A percentile compares a stretch with the other conserved stretches of the same genome.
These are phyloP conservation scores for Penicillium janthinellum DNA, from an alignment of 2,329 filamentous ascomycete genomes.

Conservation along the genomic window DNA sequence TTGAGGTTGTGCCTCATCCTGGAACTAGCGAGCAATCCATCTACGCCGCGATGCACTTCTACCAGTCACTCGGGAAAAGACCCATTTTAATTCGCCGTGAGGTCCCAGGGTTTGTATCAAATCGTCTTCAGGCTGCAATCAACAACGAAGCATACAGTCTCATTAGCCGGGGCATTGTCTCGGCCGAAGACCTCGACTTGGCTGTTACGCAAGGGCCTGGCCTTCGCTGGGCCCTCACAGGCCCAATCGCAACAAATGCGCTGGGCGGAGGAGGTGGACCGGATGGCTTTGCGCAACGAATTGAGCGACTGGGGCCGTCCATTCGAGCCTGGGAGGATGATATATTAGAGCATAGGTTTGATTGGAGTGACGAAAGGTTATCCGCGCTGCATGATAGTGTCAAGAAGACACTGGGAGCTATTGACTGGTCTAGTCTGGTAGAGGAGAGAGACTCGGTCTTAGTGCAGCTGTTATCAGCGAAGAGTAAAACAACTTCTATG, in stretches of 20 bases:
- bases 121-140: neutral
- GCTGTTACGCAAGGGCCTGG: constrained; percentile 20
- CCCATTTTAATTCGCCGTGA: neutral
- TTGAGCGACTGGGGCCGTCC: too few species aligned
- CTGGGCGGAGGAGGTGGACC: constrained; percentile 15
- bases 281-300: too few species aligned
- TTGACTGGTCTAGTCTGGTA: too few species aligned
- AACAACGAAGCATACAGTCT: neutral
- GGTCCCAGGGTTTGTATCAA: neutral
- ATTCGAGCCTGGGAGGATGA: too few species aligned
- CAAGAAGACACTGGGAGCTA: too few species aligned
- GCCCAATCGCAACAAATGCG: constrained; percentile 20
- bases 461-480: too few species aligned
- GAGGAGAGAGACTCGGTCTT: too few species aligned
- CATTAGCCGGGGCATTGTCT: neutral
- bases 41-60: neutral
- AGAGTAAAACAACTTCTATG: too few species aligned
- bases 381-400: too few species aligned
- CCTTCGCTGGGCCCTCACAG: constrained; percentile 20
- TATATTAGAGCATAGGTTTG: too few species aligned
- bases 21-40: constrained; percentile 28
- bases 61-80: neutral
- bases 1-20: constrained; percentile 48
- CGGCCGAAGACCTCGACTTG: neutral
- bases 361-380: too few species aligned